These are phyloP conservation scores for Epichloe sylvatica DNA, from an alignment of 2,329 filamentous ascomycete genomes.

Conservation along the genomic window DNA sequence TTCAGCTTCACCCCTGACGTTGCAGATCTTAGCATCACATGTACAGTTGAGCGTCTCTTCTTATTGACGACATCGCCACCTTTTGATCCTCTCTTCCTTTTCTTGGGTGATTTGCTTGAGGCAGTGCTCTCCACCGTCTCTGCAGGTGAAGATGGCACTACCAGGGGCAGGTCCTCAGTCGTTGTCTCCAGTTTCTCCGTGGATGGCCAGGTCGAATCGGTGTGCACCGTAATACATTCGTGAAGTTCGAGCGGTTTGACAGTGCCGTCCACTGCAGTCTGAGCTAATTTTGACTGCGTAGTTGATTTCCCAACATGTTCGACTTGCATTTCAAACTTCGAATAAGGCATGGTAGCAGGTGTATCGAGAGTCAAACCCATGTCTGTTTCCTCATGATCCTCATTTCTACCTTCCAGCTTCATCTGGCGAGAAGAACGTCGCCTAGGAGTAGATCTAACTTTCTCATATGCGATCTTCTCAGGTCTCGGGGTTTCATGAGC, in stretches of 20 bases:
- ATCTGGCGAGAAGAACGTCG: constrained; percentile 2
- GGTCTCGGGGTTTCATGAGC: background rate
- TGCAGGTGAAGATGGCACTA: constrained; percentile 15
- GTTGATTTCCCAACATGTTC: background rate
- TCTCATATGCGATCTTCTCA: background rate
- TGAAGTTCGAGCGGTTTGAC: background rate
- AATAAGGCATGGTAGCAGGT: background rate
- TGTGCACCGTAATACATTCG: constrained; percentile 12
- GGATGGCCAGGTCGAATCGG: constrained; percentile 8
- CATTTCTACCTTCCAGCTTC: background rate
- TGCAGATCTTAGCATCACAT: background rate
- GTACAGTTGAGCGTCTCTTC: constrained; percentile 14
- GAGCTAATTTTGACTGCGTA: background rate
- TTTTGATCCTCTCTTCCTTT: constrained; percentile 18
- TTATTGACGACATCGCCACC: constrained; percentile 14
- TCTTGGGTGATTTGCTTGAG: constrained; percentile 4
- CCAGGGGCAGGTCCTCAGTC: constrained; percentile 5
- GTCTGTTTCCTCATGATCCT: background rate
- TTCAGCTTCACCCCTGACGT: background rate
- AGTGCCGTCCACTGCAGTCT: background rate
- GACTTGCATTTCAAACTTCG: background rate
- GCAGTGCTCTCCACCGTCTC: constrained; percentile 1
- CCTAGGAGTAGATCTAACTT: background rate
- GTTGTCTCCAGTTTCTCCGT: constrained; percentile 5
- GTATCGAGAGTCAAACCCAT: constrained; percentile 4